These are phyloP conservation scores for Nicotiana knightiana DNA, from an alignment of 257 asterid genomes.

Conservation along the genomic window DNA sequence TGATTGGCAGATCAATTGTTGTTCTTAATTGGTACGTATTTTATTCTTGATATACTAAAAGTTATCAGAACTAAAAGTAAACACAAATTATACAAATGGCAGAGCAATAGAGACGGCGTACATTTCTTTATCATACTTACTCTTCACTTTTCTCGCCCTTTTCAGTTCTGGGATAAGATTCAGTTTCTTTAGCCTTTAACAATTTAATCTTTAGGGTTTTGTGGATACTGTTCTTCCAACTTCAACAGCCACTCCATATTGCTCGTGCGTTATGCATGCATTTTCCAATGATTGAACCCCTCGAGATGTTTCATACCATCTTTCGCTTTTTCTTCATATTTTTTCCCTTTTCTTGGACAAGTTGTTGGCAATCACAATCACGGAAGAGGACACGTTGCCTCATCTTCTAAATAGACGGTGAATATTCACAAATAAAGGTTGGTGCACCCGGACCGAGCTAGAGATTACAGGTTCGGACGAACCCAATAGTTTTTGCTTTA, in stretches of 20 bases:
- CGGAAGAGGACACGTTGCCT: not conserved
- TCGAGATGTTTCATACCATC: not conserved
- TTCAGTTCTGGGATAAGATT: not conserved
- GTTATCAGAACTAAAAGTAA: too few relatives aligned
- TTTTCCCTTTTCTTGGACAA: not conserved
- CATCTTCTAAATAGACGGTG: not conserved
- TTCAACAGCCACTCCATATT: not conserved
- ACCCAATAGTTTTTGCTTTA: too few relatives aligned
- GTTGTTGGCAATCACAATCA: not conserved
- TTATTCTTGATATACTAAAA: too few relatives aligned
- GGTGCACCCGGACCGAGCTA: not conserved
- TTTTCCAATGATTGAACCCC: not conserved
- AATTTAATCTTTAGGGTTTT: not conserved
- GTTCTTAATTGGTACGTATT: too few relatives aligned
- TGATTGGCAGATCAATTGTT: not conserved
- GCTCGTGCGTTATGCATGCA: not conserved
- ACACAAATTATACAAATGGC: not conserved
- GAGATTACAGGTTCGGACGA: too few relatives aligned
- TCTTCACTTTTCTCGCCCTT: not conserved
- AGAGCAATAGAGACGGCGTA: not conserved
- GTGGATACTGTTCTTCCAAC: not conserved
- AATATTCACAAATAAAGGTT: not conserved
- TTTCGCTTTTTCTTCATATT: not conserved
- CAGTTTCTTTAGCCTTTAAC: not conserved
- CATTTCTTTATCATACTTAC: not conserved